phyloP scores from a whole-genome alignment of 2,329 filamentous ascomycete species.

The Colletotrichum kahawae region DNA sequence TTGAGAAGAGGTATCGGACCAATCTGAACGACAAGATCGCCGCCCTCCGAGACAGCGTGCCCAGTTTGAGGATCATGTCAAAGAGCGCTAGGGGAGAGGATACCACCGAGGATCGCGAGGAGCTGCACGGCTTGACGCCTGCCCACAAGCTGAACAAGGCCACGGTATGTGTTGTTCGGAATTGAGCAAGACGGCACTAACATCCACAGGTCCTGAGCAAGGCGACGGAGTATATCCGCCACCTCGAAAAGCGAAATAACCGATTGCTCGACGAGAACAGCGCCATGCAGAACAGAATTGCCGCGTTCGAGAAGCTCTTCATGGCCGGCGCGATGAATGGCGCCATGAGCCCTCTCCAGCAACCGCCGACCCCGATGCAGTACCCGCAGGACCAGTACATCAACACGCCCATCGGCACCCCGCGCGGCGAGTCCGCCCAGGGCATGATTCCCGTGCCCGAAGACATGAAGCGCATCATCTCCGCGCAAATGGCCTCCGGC shows the following conservation, averaged over 20 bases:
- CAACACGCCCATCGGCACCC: conserved; percentile 47
- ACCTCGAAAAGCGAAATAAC: conserved; percentile 89
- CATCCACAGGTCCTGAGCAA: conserved; percentile 77
- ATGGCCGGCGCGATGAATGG: conserved; percentile 75
- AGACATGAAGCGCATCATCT: conserved; percentile 66
- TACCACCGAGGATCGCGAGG: conserved; percentile 76
- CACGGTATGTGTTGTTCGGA: conserved; percentile 61
- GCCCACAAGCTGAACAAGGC: conserved; percentile 97
- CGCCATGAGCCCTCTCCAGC: conserved; percentile 58
- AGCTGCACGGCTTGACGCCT: conserved; percentile 80
- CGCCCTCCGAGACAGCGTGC: conserved; percentile 88
- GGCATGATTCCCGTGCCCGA: conserved; percentile 72
- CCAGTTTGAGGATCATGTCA: conserved; percentile 83
- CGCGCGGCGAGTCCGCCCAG: conserved; percentile 48
- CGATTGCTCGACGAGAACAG: conserved; percentile 82
- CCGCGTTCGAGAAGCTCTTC: conserved; percentile 79
- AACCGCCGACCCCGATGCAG: conserved; percentile 57
- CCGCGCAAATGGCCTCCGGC: conserved; percentile 59
- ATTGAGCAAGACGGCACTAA: background rate
- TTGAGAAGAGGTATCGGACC: conserved; percentile 94
- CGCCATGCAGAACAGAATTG: conserved; percentile 77
- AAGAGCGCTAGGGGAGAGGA: conserved; percentile 74
- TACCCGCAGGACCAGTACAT: conserved; percentile 54
- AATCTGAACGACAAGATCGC: conserved; percentile 98
- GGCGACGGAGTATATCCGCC: conserved; percentile 93